Percentiles rank a stretch among this genome's conserved stretches.
These are phyloP conservation scores for Aristolochia californica DNA, from an alignment of 164 flowering plant species.

Conservation along the genomic window DNA sequence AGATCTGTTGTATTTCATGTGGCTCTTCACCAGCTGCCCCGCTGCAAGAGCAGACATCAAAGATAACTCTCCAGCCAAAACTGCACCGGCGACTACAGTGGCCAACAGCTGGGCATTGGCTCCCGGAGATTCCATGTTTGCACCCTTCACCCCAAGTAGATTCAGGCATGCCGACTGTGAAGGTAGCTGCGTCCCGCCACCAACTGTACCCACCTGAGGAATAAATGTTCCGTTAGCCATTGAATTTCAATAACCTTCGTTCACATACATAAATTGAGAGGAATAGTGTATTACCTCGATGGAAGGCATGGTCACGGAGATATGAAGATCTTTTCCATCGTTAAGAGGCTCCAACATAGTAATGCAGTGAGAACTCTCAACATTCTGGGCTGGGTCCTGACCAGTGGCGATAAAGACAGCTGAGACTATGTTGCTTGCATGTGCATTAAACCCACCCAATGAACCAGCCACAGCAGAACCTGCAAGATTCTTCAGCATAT, in stretches of 20 bases:
- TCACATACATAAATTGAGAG: neutral
- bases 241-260: neutral
- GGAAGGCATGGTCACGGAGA: conserved; percentile 83
- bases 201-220: conserved; percentile 72
- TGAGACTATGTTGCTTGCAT: conserved; percentile 78
- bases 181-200: conserved; percentile 84
- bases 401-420: conserved; percentile 82
- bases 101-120: conserved; percentile 59
- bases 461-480: conserved; percentile 88
- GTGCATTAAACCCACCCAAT: conserved; percentile 84
- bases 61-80: conserved; percentile 79
- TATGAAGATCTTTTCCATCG: conserved; percentile 64
- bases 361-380: conserved; percentile 87
- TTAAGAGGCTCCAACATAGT: conserved; percentile 88
- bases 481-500: conserved; percentile 72
- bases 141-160: conserved; percentile 78
- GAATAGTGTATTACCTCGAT: conserved; percentile 44
- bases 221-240: neutral
- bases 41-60: conserved; percentile 79
- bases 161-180: conserved; percentile 84
- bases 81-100: conserved; percentile 63
- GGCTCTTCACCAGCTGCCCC: conserved; percentile 76
- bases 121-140: conserved; percentile 61
- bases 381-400: conserved; percentile 84
- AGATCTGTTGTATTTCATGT: conserved; percentile 91